A percentile compares a stretch with the other conserved stretches of the same genome.
phyloP scores from a whole-genome alignment of 1,284 basidiomycete genomes.

The Trametes hirsuta region DNA sequence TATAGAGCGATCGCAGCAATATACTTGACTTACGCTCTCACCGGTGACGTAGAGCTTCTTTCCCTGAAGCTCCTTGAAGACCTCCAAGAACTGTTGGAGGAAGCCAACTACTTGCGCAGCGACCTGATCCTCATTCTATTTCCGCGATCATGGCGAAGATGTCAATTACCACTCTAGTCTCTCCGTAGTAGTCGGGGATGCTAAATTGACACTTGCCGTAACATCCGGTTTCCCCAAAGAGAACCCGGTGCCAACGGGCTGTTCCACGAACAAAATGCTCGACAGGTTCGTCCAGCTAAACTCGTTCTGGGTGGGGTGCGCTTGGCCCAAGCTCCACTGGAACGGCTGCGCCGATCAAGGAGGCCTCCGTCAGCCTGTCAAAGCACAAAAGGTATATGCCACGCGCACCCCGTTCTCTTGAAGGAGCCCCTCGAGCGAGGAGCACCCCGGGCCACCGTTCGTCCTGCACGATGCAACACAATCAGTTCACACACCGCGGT shows the following conservation, averaged over 20 bases:
- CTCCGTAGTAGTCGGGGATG: not conserved
- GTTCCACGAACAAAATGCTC: slow-evolving; percentile 80
- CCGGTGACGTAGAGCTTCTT: slow-evolving; percentile 72
- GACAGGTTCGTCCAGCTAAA: slow-evolving; percentile 84
- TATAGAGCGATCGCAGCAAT: not conserved
- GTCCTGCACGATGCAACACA: slow-evolving; percentile 41
- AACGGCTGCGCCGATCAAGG: slow-evolving; percentile 51
- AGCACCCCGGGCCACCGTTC: slow-evolving; percentile 63
- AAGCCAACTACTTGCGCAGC: slow-evolving; percentile 69
- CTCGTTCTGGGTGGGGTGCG: slow-evolving; percentile 67
- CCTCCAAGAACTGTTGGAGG: slow-evolving; percentile 72
- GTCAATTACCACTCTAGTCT: not conserved
- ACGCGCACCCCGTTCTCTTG: slow-evolving; percentile 80
- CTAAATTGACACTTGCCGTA: slow-evolving; percentile 39
- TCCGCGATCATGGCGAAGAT: not conserved
- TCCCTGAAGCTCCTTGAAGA: slow-evolving; percentile 70
- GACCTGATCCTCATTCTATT: slow-evolving; percentile 67
- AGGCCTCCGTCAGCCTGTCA: not conserved
- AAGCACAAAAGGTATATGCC: not conserved
- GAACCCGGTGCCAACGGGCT: slow-evolving; percentile 85
- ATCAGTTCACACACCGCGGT: slow-evolving; percentile 1
- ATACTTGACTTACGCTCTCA: slow-evolving; percentile 61
- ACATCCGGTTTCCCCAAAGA: slow-evolving; percentile 74
- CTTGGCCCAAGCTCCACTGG: slow-evolving; percentile 67
- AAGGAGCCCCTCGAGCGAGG: slow-evolving; percentile 75